phyloP scores from a whole-genome alignment of 1,139 yeast genomes.

The Pichia sp. region DNA sequence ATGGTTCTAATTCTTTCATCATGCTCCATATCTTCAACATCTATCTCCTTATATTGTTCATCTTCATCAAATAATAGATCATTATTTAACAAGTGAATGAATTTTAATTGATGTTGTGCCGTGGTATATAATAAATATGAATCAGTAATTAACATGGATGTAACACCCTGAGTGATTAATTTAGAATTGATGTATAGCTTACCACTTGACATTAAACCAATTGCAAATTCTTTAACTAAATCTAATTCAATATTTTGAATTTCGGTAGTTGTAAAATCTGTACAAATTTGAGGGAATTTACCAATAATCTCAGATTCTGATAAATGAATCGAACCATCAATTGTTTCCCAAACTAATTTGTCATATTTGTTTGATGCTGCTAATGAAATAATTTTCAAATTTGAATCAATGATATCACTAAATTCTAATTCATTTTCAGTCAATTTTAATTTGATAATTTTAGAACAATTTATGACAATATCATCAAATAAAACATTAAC shows the following conservation, averaged over 20 bases:
- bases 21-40: conserved; percentile 19
- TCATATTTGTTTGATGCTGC: conserved; percentile 52
- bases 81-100: conserved; percentile 54
- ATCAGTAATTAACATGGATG: conserved; percentile 72
- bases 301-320: conserved; percentile 31
- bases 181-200: conserved; percentile 60
- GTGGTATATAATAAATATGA: conserved; percentile 77
- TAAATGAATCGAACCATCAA: conserved; percentile 57
- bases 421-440: conserved; percentile 19
- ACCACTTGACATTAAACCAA: conserved; percentile 71
- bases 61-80: conserved; percentile 17
- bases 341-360: conserved; percentile 50
- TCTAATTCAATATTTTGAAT: conserved; percentile 20
- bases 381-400: conserved; percentile 47
- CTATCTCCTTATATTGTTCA: conserved; percentile 21
- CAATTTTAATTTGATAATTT: background rate
- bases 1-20: conserved; percentile 86
- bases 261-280: conserved; percentile 48
- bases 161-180: conserved; percentile 69
- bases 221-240: conserved; percentile 31
- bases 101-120: conserved; percentile 77
- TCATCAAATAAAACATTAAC: conserved; percentile 54
- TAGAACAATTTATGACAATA: conserved; percentile 1
- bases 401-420: conserved; percentile 36
- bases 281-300: conserved; percentile 64